These are phyloP conservation scores for Argentina anserina DNA, from an alignment of 306 rosid genomes.

Conservation along the genomic window DNA sequence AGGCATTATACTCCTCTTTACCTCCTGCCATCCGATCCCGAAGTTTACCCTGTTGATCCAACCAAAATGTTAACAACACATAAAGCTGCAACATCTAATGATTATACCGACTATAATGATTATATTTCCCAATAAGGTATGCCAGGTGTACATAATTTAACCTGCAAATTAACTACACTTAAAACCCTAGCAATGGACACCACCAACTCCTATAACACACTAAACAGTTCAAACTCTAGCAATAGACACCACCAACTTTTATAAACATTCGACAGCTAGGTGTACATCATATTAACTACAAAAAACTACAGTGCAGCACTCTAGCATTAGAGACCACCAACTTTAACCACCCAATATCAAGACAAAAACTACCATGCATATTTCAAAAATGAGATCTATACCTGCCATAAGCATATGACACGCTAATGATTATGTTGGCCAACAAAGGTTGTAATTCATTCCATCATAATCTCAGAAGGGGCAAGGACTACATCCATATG, in stretches of 20 bases:
- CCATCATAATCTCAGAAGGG: constrained; percentile 6
- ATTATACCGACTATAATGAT: background rate
- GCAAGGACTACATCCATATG: constrained; percentile 1
- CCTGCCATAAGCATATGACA: background rate
- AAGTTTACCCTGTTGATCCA: constrained; percentile 73
- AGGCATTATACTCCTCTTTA: constrained; percentile 95
- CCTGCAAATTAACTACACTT: too few species aligned
- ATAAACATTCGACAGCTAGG: background rate
- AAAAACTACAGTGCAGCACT: background rate
- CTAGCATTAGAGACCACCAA: background rate
- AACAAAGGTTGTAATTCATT: background rate
- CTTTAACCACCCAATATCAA: background rate
- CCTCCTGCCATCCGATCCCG: constrained; percentile 99
- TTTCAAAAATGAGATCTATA: background rate
- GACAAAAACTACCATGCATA: background rate
- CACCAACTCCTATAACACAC: background rate
- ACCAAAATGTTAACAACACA: constrained; percentile 13
- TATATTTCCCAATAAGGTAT: background rate
- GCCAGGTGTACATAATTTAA: too few species aligned
- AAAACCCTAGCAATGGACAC: too few species aligned
- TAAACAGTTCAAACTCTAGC: background rate
- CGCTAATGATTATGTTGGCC: background rate
- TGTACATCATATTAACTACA: background rate
- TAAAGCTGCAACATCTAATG: background rate
- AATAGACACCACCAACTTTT: background rate